Evolutionary conservation across 2,329 filamentous ascomycete genomes (phyloP), one percentile per base, ranked within the genome.

Genomic region (Penicillium thymicola): DNA sequence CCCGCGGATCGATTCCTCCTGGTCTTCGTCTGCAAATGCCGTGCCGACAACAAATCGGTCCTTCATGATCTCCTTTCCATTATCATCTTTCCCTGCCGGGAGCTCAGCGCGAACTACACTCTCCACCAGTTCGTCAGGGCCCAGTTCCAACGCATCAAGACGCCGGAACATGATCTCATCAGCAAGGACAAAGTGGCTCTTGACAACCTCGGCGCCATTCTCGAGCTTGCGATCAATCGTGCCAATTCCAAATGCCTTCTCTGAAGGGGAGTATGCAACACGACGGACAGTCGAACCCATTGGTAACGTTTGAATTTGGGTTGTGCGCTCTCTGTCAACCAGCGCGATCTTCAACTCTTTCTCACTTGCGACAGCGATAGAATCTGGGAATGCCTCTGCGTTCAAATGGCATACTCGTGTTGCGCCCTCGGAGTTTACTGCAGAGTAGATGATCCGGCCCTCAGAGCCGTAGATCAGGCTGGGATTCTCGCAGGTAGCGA

Each of bases 41-140:
- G 94, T 97, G 7, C 94, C 94, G 7, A 97, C 84, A n/a, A 97
- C 78, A 68, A 97, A 97, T 41, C 92, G 82, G 70, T 97, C 92
- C 56, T 70, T 75, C 16, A 51, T 62, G 2, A 54, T 49, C 0
- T 82, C 82, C 5, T 80, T 77, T 10, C 85, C 85, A 79, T 67
- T 67, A 14, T 79, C 78, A 16, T 80, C 81, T 50, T 82, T 79
- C 3, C 80, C 80, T 36, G 82, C 87, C 2, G 82, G 80, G 13
- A 97, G 80, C 63, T 90, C 84, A 6, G 90, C 87, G 34, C 90
- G 85, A 56, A 95, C 86, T 8, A 96, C 87, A 59, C 88, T 87
- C 73, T 97, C 94, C 4, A 97, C 85, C 44, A 97, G 78, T 74
- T 99, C 94, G 14, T 83, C 79, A 42, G 80, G 73, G 32, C 83